Percentiles rank a stretch among this genome's conserved stretches.
These are phyloP conservation scores for Ceratocystis diversiconidia DNA, from an alignment of 2,329 filamentous ascomycete genomes.

Conservation along the genomic window DNA sequence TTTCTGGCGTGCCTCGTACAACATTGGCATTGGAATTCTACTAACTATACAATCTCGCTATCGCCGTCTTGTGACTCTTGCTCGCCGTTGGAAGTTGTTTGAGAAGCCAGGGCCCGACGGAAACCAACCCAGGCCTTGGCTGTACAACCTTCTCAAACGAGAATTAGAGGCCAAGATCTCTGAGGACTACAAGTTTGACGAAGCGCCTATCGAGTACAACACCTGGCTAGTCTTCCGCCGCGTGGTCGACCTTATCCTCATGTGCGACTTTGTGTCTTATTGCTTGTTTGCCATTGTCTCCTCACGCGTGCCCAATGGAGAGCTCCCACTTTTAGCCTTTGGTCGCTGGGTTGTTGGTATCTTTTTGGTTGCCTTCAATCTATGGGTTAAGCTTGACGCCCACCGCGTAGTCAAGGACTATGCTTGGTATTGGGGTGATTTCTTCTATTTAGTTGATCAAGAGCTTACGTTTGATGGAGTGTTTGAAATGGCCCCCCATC, in stretches of 20 bases:
- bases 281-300: constrained; percentile 90
- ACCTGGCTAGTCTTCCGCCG: constrained; percentile 95
- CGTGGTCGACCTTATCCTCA: constrained; percentile 89
- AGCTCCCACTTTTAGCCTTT: constrained; percentile 52
- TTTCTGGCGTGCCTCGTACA: constrained; percentile 87
- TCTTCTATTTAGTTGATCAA: constrained; percentile 97
- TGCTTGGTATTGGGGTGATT: constrained; percentile 99
- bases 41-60: constrained; percentile 84
- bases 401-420: constrained; percentile 97
- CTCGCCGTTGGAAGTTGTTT: constrained; percentile 72
- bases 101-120: constrained; percentile 60
- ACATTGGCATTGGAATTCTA: constrained; percentile 81
- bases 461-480: constrained; percentile 96
- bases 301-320: constrained; percentile 57
- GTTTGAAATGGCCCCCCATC: constrained; percentile 96
- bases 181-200: constrained; percentile 82
- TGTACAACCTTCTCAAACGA: constrained; percentile 71
- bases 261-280: constrained; percentile 98
- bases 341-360: constrained; percentile 70
- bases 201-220: constrained; percentile 94
- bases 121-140: constrained; percentile 64
- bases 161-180: constrained; percentile 93
- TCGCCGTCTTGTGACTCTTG: constrained; percentile 74
- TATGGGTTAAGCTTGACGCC: constrained; percentile 97
- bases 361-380: constrained; percentile 74